These are phyloP conservation scores for Edaphochlamys debaryana DNA, from an alignment of 139 green algal genomes.

Conservation along the genomic window DNA sequence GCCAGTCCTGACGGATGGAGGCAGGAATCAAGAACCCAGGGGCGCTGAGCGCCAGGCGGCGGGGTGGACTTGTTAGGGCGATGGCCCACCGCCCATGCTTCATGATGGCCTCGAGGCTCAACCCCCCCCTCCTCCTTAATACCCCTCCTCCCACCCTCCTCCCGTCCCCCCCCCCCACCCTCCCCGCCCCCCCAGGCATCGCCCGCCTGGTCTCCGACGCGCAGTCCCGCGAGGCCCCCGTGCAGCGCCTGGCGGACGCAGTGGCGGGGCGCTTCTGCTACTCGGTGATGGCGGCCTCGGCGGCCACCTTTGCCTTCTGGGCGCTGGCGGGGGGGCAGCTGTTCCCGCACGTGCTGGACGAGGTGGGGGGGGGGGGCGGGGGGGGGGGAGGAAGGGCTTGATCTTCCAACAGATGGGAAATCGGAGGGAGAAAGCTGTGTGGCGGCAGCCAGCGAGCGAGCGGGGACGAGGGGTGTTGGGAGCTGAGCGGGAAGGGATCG, in stretches of 20 bases:
- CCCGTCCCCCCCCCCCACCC: not conserved
- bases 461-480: too few relatives aligned
- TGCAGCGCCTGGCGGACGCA: slow-evolving; percentile 92
- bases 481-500: too few relatives aligned
- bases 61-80: too few relatives aligned
- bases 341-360: slow-evolving; percentile 66
- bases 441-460: not conserved
- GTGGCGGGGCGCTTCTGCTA: slow-evolving; percentile 94
- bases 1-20: too few relatives aligned
- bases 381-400: too few relatives aligned
- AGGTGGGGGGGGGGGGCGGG: not conserved
- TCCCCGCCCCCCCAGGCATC: slow-evolving; percentile 63
- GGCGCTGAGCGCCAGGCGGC: too few relatives aligned
- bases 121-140: too few relatives aligned
- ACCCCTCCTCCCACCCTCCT: not conserved
- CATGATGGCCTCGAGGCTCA: too few relatives aligned
- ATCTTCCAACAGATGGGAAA: too few relatives aligned
- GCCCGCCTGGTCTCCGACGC: slow-evolving; percentile 79
- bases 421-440: too few relatives aligned
- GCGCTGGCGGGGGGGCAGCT: slow-evolving; percentile 43
- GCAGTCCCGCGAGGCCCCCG: slow-evolving; percentile 83
- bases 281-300: slow-evolving; percentile 86
- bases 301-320: slow-evolving; percentile 92
- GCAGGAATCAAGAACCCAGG: too few relatives aligned
- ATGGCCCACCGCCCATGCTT: too few relatives aligned